Evolutionary conservation across 2,329 filamentous ascomycete species (phyloP).

Genomic region (Cercospora zeina): DNA sequence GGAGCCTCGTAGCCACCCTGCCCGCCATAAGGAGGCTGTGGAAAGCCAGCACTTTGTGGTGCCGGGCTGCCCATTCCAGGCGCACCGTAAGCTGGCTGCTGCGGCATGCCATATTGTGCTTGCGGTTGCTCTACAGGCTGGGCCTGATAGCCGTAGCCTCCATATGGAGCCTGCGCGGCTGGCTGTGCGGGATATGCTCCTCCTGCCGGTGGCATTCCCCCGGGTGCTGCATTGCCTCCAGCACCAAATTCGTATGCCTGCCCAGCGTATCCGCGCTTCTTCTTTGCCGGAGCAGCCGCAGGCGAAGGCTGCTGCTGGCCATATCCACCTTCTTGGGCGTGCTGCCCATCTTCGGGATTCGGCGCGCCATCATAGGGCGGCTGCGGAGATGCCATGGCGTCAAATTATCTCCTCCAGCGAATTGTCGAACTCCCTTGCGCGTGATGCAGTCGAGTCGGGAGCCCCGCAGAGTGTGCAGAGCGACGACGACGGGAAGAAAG

Average conservation of each 20-base stretch:
- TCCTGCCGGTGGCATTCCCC: constrained; percentile 47
- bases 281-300: constrained; percentile 55
- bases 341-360: constrained; percentile 24
- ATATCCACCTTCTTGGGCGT: constrained; percentile 32
- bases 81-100: constrained; percentile 37
- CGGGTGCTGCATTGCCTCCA: constrained; percentile 69
- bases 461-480: background rate
- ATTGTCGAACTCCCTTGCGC: background rate
- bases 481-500: background rate
- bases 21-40: constrained; percentile 46
- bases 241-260: constrained; percentile 90
- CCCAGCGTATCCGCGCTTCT: constrained; percentile 92
- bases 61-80: constrained; percentile 28
- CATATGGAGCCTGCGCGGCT: constrained; percentile 33
- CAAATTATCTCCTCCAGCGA: background rate
- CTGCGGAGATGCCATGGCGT: constrained; percentile 26
- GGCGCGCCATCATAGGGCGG: constrained; percentile 24
- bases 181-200: constrained; percentile 46
- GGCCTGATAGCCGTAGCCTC: constrained; percentile 49
- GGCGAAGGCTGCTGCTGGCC: constrained; percentile 29
- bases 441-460: background rate
- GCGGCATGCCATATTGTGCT: constrained; percentile 39
- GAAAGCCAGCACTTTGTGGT: constrained; percentile 34
- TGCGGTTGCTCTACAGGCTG: constrained; percentile 34
- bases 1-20: constrained; percentile 66